A percentile compares a stretch with the other conserved stretches of the same genome.
Evolutionary conservation across 495 filamentous ascomycete genomes (phyloP).

Genomic region (Durotheca rogersii): DNA sequence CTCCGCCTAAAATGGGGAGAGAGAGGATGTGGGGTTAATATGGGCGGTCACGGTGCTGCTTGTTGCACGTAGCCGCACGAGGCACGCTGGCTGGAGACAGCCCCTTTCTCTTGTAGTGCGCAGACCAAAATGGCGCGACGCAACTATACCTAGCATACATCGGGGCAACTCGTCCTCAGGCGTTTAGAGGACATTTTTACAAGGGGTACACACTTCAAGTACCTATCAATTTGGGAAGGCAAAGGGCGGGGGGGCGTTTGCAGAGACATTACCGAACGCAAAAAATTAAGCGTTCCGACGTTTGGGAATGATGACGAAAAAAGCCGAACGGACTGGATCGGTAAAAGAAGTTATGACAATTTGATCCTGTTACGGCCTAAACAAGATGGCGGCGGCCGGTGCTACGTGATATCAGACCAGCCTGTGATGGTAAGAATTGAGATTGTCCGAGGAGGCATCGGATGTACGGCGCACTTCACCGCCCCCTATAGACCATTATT

Average conservation of each 20-base stretch:
- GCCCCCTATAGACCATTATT: no score
- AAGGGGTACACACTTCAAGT: constrained; percentile 4
- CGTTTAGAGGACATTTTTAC: constrained; percentile 18
- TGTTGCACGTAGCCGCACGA: background rate
- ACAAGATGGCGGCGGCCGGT: no score
- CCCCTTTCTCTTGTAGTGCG: constrained; percentile 22
- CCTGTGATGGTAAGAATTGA: no score
- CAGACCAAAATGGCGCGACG: constrained; percentile 10
- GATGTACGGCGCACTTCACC: no score
- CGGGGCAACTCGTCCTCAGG: constrained; percentile 30
- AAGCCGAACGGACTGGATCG: background rate
- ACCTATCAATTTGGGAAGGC: constrained; percentile 6
- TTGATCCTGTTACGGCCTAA: no score
- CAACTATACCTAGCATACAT: constrained; percentile 25
- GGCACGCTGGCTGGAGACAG: background rate
- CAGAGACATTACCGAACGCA: no score
- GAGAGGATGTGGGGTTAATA: no score
- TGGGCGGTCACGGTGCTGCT: background rate
- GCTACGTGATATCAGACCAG: no score
- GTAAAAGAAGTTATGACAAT: background rate
- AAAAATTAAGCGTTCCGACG: background rate
- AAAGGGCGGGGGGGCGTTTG: background rate
- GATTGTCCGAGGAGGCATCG: no score
- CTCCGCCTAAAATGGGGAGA: background rate
- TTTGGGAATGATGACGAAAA: background rate